Evolutionary conservation across 164 flowering plant species (phyloP), one percentile per base, ranked within the genome.

Genomic region (Magnolia officinalis): DNA sequence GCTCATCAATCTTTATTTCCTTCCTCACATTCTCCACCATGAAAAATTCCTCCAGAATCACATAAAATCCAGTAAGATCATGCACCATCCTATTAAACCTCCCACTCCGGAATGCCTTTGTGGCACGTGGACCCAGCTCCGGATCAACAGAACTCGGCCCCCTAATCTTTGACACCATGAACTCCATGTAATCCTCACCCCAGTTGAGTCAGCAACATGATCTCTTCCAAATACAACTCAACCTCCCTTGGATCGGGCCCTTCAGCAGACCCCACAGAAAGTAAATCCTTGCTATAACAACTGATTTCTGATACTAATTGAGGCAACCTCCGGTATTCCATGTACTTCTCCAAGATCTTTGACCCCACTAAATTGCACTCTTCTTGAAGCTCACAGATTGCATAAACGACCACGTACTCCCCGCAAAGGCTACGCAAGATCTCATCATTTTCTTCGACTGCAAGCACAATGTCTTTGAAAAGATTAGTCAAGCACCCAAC

Each of bases 1-100:
- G 90, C 87, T 93, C 99, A 73, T 95, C 98, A 50, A 95, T 95
- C 78, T 86, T 84, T 72, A 93, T 90, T 18, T 97, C 98, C 81
- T 95, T 95, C 85, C 95, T 92, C 72, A 91, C 98, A 83, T 92
- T 95, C 77, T 93, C 99, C 79, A 93, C 98, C 99, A 95, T 93
- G 76, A 89, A 95, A 80, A 89, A 95, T 24, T 94, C 97, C 83
- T 95, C 99, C 70, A 95, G 67, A 61, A 93, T 89, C 49, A 95
- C 96, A 83, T 92, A 95, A 85, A 87, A 95, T 55, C 98, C 96
- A 70, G 90, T 93, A 20, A 93, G 81, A 24, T 95, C 99, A 63
- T 95, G 99, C 73, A 87, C 86, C 71, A 89, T 91, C 77, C 77
- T 91, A 78, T 88, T 91, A 72, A 95, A 92, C 67, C 82, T 87